phyloP scores from a whole-genome alignment of 805 yeast genomes.

The Spencermartinsiella europaea region DNA sequence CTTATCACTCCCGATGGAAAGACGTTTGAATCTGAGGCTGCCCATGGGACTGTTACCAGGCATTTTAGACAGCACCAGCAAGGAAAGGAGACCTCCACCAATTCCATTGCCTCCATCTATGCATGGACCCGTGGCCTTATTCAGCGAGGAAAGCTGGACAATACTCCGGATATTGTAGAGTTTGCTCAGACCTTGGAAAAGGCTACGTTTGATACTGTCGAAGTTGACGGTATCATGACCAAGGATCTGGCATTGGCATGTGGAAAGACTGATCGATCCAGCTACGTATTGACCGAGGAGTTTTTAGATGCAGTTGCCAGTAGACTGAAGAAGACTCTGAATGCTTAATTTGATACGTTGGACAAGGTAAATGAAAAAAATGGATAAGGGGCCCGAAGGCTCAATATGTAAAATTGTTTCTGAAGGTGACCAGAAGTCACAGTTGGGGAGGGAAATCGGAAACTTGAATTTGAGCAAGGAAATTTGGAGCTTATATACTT shows the following conservation, averaged over 20 bases:
- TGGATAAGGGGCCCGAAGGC: not conserved
- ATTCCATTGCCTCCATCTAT: constrained; percentile 93
- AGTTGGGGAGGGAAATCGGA: no score
- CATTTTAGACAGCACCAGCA: constrained; percentile 94
- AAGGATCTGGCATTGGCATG: constrained; percentile 89
- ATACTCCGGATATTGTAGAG: constrained; percentile 74
- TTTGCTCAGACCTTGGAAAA: constrained; percentile 76
- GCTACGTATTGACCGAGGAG: constrained; percentile 88
- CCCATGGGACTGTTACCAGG: constrained; percentile 98
- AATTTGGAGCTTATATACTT: no score
- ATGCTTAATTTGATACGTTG: not conserved
- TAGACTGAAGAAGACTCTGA: constrained; percentile 42
- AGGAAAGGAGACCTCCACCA: constrained; percentile 95
- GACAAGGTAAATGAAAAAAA: not conserved
- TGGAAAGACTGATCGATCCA: constrained; percentile 76
- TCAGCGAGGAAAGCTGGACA: constrained; percentile 87
- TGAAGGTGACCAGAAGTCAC: no score
- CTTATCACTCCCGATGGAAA: constrained; percentile 94
- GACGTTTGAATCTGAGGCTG: constrained; percentile 94
- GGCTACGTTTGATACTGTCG: constrained; percentile 84
- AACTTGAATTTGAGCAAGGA: no score
- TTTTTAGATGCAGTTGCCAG: constrained; percentile 76
- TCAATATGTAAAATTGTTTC: no score
- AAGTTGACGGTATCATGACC: constrained; percentile 83
- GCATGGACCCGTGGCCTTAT: constrained; percentile 95